Conservation (phyloP, 179 eudicot genomes). For the Heliamphora pulchella region DNA sequence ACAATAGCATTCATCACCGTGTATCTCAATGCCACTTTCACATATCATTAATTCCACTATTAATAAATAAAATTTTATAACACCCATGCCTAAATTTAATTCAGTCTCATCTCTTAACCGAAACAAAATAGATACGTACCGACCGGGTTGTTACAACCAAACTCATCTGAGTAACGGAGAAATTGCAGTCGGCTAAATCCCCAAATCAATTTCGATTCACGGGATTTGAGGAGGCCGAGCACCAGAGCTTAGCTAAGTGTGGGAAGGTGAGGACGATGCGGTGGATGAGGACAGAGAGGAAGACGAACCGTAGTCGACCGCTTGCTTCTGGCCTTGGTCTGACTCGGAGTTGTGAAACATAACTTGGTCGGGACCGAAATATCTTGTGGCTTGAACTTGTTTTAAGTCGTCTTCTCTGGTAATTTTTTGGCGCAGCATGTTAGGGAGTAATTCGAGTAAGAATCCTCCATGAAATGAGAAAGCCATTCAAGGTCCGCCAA, state of each 20-base stretch:
- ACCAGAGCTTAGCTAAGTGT: neutral
- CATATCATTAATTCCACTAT: no score
- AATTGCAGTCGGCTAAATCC: no score
- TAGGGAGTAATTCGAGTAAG: constrained; percentile 31
- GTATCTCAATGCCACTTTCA: no score
- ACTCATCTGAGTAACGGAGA: no score
- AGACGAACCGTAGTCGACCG: constrained; percentile 29
- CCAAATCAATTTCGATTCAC: no score
- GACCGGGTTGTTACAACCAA: no score
- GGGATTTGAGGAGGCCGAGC: no score
- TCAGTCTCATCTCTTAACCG: no score
- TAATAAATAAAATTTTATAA: no score
- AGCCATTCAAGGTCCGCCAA: constrained; percentile 51
- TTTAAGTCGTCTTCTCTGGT: constrained; percentile 8
- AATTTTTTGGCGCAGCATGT: constrained; percentile 27
- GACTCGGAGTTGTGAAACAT: constrained; percentile 18
- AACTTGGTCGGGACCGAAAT: constrained; percentile 16
- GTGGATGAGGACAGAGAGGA: constrained; percentile 10
- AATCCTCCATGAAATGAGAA: constrained; percentile 56
- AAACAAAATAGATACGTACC: no score
- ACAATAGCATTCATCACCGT: no score
- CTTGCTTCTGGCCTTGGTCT: constrained; percentile 42
- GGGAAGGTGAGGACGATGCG: constrained; percentile 17
- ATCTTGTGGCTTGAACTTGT: neutral
- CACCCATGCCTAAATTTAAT: no score